Evolutionary conservation across 2,329 filamentous ascomycete genomes (phyloP).

Genomic region (Colletotrichum sojae): DNA sequence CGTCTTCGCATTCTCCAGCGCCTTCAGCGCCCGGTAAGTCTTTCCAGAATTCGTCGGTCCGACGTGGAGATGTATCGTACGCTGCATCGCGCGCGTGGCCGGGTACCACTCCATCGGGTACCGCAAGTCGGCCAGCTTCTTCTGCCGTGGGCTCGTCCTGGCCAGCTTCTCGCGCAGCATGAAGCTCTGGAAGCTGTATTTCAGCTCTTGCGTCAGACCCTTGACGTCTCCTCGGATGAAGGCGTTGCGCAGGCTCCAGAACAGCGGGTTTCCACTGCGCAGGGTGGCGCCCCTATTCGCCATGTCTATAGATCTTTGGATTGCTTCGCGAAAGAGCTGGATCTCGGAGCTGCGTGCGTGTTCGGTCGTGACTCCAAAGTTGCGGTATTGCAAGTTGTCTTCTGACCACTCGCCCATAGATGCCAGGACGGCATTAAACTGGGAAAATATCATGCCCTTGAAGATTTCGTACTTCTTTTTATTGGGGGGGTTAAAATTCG

Average conservation of each 20-base stretch:
- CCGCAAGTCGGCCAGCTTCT: constrained; percentile 83
- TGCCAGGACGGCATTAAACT: constrained; percentile 38
- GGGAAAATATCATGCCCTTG: constrained; percentile 38
- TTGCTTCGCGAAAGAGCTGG: constrained; percentile 59
- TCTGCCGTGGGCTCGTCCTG: constrained; percentile 71
- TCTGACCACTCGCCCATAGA: constrained; percentile 39
- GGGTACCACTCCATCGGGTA: constrained; percentile 95
- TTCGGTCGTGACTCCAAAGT: constrained; percentile 47
- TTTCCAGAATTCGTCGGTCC: constrained; percentile 98
- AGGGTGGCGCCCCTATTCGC: constrained; percentile 56
- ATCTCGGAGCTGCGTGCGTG: constrained; percentile 61
- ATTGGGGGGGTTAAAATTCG: not conserved
- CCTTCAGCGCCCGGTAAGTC: constrained; percentile 93
- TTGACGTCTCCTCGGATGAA: constrained; percentile 68
- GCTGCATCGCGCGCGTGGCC: constrained; percentile 81
- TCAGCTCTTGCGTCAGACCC: constrained; percentile 71
- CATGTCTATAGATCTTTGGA: constrained; percentile 61
- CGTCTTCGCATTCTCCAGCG: constrained; percentile 79
- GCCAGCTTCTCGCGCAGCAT: constrained; percentile 70
- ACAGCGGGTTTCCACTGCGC: constrained; percentile 65
- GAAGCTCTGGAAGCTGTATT: constrained; percentile 78
- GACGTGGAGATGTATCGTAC: constrained; percentile 92
- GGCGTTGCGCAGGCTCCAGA: constrained; percentile 71
- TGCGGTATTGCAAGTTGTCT: constrained; percentile 33
- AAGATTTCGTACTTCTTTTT: constrained; percentile 39